Base-by-base conservation (phyloP, 1,139 yeast species). In the Hansenula sp. region DNA sequence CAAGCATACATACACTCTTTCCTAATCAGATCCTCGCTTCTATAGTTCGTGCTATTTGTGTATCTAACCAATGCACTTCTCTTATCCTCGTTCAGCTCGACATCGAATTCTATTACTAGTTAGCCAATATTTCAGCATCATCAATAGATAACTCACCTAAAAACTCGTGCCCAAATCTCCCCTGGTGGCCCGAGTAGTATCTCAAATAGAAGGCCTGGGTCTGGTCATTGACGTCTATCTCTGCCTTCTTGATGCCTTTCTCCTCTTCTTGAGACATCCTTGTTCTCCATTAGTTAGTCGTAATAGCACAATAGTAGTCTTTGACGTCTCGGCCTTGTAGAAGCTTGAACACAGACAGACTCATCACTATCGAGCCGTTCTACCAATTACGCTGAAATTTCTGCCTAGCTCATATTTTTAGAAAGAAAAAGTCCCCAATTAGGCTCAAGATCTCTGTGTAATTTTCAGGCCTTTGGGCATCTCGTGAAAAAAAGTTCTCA, bases 31-130 rank as follows among this genome's bases (percentile, higher is more conserved):
- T 66, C 63, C 40, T 71, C 76, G 36, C 66, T 60, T 44, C 75
- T 57, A 44, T 71, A 71, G 44, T 69, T 68, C 2, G 75, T 66
- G 46, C 68, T 70, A 45, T 71, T 71, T 11, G 73, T 71, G 45
- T 71, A 71, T 32, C 72, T 58, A 31, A 71, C 47, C 5, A 57
- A 43, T 2, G 66, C 75, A 26, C 53, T 53, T n/a, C 50, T 52
- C 4, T 66, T 65, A 31, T 59, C 62, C 8, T 53, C 62, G 28
- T 52, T 50, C 10, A 57, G 50, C 29, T 61, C 56, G 27, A 71
- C 46, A 44, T 69, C 73, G 43, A 71, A 69, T 46, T 71, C 75
- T 51, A 9, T 2, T 8, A 2, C 10, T 14, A 4, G 3, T 8
- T 10, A 13, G n/a, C 21, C 24, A 30, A 25, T 18, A 20, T n/a